phyloP scores from a whole-genome alignment of 2,329 filamentous ascomycete species.

The Botrytis squamosa region DNA sequence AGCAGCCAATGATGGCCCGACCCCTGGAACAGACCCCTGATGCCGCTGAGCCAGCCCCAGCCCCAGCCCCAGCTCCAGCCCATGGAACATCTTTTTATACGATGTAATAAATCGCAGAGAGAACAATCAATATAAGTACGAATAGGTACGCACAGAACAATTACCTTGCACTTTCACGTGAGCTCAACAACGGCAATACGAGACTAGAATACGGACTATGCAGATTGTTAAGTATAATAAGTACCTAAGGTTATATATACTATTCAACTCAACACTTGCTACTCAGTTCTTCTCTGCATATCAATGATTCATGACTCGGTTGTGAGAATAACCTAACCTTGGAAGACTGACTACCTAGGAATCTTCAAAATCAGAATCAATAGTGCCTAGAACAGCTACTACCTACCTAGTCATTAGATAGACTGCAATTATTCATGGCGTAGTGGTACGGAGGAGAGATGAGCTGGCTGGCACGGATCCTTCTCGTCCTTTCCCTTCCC shows the following conservation, averaged over 20 bases:
- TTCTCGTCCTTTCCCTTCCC: neutral
- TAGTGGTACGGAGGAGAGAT: neutral
- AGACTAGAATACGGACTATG: neutral
- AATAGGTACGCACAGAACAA: neutral
- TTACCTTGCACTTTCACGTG: neutral
- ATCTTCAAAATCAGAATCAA: neutral
- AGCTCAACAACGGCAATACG: neutral
- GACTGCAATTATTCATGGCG: neutral
- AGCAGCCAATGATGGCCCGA: slow-evolving; percentile 14
- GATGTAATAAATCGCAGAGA: neutral
- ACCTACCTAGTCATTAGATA: neutral
- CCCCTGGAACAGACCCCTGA: slow-evolving; percentile 3
- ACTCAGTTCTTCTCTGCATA: neutral
- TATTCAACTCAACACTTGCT: neutral
- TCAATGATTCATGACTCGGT: neutral
- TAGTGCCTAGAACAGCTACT: neutral
- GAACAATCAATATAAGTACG: neutral
- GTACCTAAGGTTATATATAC: neutral
- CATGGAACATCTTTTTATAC: neutral
- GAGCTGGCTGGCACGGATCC: slow-evolving; percentile 4
- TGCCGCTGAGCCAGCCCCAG: neutral
- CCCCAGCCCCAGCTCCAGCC: neutral
- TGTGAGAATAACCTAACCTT: neutral
- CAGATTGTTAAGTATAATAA: too few relatives aligned
- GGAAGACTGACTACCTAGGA: neutral